phyloP scores from a whole-genome alignment of 441 rosid genomes.

The Metrosideros polymorpha region DNA sequence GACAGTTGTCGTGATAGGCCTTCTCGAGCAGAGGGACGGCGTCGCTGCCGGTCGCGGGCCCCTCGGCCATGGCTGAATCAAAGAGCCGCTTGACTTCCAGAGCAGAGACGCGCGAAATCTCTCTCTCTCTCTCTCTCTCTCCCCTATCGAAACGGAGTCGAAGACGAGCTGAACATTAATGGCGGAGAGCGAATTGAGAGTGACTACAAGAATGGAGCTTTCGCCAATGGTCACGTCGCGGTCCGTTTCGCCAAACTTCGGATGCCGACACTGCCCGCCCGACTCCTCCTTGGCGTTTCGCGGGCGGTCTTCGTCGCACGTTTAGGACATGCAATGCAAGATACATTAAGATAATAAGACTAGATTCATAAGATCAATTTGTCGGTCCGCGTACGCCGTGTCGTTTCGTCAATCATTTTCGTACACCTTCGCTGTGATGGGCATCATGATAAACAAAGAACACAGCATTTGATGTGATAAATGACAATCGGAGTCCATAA shows the following conservation, averaged over 20 bases:
- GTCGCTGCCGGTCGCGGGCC: background rate
- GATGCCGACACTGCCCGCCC: background rate
- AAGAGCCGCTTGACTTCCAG: background rate
- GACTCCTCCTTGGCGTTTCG: background rate
- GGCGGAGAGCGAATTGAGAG: background rate
- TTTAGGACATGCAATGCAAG: too few species aligned
- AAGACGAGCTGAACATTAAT: background rate
- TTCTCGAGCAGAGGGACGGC: background rate
- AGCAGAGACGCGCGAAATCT: background rate
- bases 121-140: background rate
- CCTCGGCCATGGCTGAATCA: background rate
- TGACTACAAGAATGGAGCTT: background rate
- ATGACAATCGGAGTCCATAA: background rate
- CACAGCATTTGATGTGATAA: background rate
- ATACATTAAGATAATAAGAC: too few species aligned
- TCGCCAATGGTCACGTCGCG: background rate
- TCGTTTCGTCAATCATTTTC: background rate
- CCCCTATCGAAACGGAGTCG: background rate
- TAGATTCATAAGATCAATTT: background rate
- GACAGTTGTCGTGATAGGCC: background rate
- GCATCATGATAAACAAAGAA: too few species aligned
- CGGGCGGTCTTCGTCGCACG: background rate
- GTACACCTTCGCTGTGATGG: too few species aligned
- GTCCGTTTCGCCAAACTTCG: background rate
- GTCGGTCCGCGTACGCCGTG: background rate